Base-by-base conservation (phyloP, 2,329 filamentous ascomycete genomes). In the Eutypella sp. region DNA sequence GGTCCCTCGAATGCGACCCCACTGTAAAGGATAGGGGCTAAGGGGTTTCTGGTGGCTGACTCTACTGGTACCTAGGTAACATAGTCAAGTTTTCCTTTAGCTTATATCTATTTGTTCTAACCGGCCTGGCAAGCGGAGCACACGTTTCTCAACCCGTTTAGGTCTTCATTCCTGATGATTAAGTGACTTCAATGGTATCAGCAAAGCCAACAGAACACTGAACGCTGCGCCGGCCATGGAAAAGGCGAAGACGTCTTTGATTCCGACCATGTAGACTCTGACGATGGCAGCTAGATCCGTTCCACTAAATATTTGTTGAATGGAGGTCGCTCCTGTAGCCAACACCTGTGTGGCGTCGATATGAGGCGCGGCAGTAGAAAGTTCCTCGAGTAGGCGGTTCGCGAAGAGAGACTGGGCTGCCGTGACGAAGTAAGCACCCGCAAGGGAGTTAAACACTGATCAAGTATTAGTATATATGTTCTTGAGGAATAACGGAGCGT, bases 241-340 rank as follows among this genome's bases (percentile, higher is more conserved):
- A 29, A 79, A 66, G 1, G 76, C 80, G 22, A 78, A 72, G 8
- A 70, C 69, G 11, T 82, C 79, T 53, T 80, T 79, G 51, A 80
- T 79, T 0, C 74, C 74, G 46, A 74, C 61, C 36, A 72, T 81
- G 63, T 85, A 85, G 0, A 74, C 76, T 0, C 53, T 36, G 4
- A 81, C 62, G 18, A 84, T 78, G 0, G 66, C 67, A 2, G 59
- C 49, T 0, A 82, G 60, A 44, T 66, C 69, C 23, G 71, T 52
- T 0, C 58, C 48, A 0, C 67, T 57, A 43, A 84, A 74, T 5
- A 64, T 62, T 4, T 44, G 23, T 50, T 74, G 70, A 18, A 85
- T 62, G 44, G 75, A 69, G 0, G 78, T 80, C 7, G 67, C 65
- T 15, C 67, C 67, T 0, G 59, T 59, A 1, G 47, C 41, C 8